These are phyloP conservation scores for Cladophialophora psammophila DNA, from an alignment of 2,329 filamentous ascomycete species.

Conservation along the genomic window DNA sequence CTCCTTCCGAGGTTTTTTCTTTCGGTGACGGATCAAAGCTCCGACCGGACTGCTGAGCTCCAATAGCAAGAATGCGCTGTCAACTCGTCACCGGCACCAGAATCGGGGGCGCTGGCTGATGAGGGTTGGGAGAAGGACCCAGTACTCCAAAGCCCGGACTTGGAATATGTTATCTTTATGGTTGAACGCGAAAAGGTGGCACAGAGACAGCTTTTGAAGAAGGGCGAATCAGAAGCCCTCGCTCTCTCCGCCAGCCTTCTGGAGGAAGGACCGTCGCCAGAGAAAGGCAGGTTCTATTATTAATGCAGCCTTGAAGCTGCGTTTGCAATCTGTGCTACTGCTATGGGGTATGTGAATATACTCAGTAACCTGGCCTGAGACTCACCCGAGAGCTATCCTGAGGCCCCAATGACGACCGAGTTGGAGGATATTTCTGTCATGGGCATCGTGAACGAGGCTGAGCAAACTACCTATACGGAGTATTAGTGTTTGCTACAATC, in stretches of 20 bases:
- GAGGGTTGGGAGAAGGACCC: background rate
- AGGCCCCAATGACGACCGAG: background rate
- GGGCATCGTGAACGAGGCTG: conserved; percentile 14
- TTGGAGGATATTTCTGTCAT: background rate
- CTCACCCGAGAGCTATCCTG: background rate
- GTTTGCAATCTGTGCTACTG: background rate
- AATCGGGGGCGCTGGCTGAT: background rate
- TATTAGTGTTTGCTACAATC: background rate
- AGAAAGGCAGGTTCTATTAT: conserved; percentile 11
- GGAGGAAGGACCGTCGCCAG: background rate
- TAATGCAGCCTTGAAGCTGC: background rate
- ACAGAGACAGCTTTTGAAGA: background rate
- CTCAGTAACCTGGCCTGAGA: background rate
- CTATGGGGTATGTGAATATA: background rate
- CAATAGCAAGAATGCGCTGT: background rate
- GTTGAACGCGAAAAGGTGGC: background rate
- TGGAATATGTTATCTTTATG: conserved; percentile 1
- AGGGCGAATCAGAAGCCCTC: background rate
- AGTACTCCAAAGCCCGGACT: background rate
- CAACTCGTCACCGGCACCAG: background rate
- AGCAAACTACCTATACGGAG: background rate
- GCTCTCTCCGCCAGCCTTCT: background rate
- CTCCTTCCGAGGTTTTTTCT: background rate
- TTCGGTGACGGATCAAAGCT: background rate
- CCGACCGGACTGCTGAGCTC: background rate